These are phyloP conservation scores for Verticillium alfalfae DNA, from an alignment of 2,329 filamentous ascomycete species.

Conservation along the genomic window DNA sequence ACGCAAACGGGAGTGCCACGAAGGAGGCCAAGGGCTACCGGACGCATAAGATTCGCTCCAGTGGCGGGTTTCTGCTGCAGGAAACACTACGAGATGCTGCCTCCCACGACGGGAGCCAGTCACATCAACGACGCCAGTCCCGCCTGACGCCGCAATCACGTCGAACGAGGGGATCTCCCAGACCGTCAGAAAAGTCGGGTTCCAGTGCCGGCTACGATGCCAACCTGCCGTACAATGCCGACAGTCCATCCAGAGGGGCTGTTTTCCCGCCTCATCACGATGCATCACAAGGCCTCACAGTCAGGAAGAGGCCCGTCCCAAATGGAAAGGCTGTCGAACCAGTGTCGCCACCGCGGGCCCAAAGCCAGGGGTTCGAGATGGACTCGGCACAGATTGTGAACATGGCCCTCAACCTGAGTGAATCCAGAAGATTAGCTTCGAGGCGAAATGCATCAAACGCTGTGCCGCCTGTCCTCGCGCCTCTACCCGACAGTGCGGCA, in stretches of 20 bases:
- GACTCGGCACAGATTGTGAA: conserved; percentile 89
- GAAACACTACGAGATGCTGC: conserved; percentile 29
- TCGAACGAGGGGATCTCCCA: conserved; percentile 5
- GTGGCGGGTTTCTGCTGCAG: conserved; percentile 45
- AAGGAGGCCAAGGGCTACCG: conserved; percentile 14
- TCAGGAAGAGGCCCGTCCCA: conserved; percentile 11
- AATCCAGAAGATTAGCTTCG: conserved; percentile 64
- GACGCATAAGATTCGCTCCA: conserved; percentile 35
- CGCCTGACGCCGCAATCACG: conserved; percentile 11
- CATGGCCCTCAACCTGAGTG: conserved; percentile 83
- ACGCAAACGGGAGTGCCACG: conserved; percentile 10
- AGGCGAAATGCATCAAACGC: conserved; percentile 49
- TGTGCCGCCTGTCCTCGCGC: conserved; percentile 43
- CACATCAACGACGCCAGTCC: conserved; percentile 19
- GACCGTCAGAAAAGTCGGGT: conserved; percentile 5
- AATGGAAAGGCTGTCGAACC: conserved; percentile 12
- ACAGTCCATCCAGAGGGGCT: conserved; percentile 2
- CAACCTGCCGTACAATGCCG: conserved; percentile 1
- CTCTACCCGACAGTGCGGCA: conserved; percentile 42
- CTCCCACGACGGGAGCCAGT: conserved; percentile 22
- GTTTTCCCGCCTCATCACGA: conserved; percentile 5
- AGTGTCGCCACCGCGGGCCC: conserved; percentile 11
- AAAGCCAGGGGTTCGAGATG: conserved; percentile 45
- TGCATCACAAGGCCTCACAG: conserved; percentile 3
- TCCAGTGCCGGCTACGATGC: conserved; percentile 7